Percentiles rank a stretch among this genome's conserved stretches.
Evolutionary conservation across 2,329 filamentous ascomycete genomes (phyloP).

Genomic region (Dothistroma pini): DNA sequence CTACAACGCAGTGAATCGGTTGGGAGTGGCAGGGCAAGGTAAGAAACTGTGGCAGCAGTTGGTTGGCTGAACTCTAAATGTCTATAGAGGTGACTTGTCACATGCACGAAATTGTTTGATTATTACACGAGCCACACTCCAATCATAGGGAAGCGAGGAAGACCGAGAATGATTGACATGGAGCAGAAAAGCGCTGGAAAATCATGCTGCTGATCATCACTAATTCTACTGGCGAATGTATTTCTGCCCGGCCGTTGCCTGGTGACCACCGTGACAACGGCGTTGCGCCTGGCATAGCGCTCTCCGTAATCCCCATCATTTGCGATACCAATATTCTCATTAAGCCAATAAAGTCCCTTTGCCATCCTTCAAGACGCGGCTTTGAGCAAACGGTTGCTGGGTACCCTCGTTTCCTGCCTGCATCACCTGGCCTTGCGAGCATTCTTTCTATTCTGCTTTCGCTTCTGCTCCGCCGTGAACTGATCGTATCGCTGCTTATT

Average conservation of each 20-base stretch:
- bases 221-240: neutral
- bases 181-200: neutral
- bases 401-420: too few species aligned
- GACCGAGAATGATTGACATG: neutral
- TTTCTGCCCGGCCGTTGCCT: neutral
- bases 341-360: too few species aligned
- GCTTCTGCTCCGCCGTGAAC: too few species aligned
- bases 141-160: neutral
- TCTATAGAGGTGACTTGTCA: neutral
- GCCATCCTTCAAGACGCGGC: too few species aligned
- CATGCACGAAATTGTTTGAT: neutral
- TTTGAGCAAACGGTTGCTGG: too few species aligned
- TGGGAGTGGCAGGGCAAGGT: neutral
- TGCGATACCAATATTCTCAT: too few species aligned
- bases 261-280: neutral
- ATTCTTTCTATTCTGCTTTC: too few species aligned
- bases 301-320: neutral
- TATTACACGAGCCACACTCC: neutral
- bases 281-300: neutral
- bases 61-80: neutral
- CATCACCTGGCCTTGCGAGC: too few species aligned
- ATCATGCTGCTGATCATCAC: neutral
- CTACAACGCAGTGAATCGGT: neutral
- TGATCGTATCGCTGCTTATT: neutral
- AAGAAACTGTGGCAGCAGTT: neutral